Evolutionary conservation across 352 stramenopile species (phyloP).

Genomic region (Phytopythium delawarense): DNA sequence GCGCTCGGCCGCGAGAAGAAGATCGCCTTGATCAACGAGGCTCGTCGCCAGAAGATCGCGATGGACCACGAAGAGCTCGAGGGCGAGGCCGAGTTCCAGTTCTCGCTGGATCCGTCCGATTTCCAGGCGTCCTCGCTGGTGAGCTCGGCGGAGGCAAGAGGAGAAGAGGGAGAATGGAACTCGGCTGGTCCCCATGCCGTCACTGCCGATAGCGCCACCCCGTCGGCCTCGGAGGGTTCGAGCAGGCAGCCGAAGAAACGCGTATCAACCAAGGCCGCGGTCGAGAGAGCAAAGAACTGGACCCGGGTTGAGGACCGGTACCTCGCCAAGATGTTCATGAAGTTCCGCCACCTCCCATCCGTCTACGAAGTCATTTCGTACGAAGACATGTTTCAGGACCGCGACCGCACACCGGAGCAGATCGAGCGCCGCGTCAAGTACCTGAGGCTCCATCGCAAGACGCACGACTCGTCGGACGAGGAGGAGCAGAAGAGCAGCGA

Average conservation of each 20-base stretch:
- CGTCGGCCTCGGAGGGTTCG: background rate
- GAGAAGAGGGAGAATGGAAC: background rate
- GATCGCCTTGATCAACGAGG: slow-evolving; percentile 58
- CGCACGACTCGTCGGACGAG: slow-evolving; percentile 64
- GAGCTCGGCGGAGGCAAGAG: background rate
- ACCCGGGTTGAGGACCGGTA: slow-evolving; percentile 81
- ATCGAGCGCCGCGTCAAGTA: slow-evolving; percentile 83
- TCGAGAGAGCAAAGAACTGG: slow-evolving; percentile 73
- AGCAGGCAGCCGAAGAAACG: slow-evolving; percentile 23
- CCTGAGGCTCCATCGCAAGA: slow-evolving; percentile 73
- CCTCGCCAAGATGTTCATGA: slow-evolving; percentile 70
- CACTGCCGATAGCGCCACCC: background rate
- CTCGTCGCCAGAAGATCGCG: slow-evolving; percentile 59
- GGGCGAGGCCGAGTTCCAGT: slow-evolving; percentile 78
- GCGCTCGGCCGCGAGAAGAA: slow-evolving; percentile 54
- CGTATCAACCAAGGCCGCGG: slow-evolving; percentile 23
- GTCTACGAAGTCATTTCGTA: slow-evolving; percentile 88
- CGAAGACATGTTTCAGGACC: slow-evolving; percentile 89
- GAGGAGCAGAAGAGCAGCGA: slow-evolving; percentile 32
- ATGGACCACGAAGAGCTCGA: slow-evolving; percentile 76
- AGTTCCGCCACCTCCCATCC: slow-evolving; percentile 76
- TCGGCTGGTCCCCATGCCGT: background rate
- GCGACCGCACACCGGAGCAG: slow-evolving; percentile 75
- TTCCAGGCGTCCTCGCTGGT: slow-evolving; percentile 57
- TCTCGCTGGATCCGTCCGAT: slow-evolving; percentile 51